Base-by-base conservation (phyloP, 176 grass and related monocot species). In the Olyra latifolia region DNA sequence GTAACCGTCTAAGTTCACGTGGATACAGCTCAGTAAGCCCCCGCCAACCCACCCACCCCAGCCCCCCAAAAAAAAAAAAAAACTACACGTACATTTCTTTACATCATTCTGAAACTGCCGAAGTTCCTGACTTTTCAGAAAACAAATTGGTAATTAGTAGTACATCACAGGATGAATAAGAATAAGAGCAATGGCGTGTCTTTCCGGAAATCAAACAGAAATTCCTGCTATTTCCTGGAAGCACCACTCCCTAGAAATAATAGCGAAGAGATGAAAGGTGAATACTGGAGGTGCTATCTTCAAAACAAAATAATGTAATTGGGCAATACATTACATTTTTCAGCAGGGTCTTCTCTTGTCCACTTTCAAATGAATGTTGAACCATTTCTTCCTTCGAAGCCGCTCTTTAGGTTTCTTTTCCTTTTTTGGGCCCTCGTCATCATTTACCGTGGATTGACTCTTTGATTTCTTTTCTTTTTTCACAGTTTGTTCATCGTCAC, bases 321-420 rank as follows among this genome's bases (percentile, higher is more conserved):
- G 64, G 48, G 49, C 38, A 45, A 55, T 66, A 65, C 8, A 66
- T 78, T 72, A 47, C 86, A 54, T 75, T 89, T 73, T 39, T 99
- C 84, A 99, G 72, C 97, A 93, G 13, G 97, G 88, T 85, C 90
- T 99, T 86, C 83, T 93, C 80, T 89, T 99, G 89, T 99, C 91
- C 63, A 99, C 76, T 88, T 99, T 99, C 91, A 96, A 68, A 83
- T 81, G 90, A 84, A 99, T 93, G 63, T 89, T 96, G 76, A 93
- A 99, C 97, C 97, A 99, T 80, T 91, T 96, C 82, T 96, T 96
- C 82, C 81, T 91, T 44, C 79, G 84, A 77, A 91, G 40, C n/a
- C 76, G 79, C 53, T 92, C 85, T 72, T 90, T 90, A 72, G 76
- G 8, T 66, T 82, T 97, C 52, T 85, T 89, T 72, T 90, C 89